These are phyloP conservation scores for Graphilbum ipis-grandicollis DNA, from an alignment of 2,329 filamentous ascomycete species.

Conservation along the genomic window DNA sequence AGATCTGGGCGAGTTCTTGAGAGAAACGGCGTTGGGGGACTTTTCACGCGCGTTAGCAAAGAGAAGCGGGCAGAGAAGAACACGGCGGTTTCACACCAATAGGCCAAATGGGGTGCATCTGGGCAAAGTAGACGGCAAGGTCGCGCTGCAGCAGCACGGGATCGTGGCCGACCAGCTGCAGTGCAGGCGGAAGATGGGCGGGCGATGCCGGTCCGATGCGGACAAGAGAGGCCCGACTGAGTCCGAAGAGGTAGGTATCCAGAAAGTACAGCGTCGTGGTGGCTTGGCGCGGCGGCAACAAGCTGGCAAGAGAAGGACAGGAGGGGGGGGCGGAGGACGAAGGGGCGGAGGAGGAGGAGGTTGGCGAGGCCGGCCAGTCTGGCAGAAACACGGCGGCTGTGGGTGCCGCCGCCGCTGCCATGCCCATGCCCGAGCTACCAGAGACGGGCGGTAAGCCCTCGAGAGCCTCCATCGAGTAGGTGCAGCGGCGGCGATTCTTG, in stretches of 20 bases:
- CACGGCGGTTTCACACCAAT: slow-evolving; percentile 1
- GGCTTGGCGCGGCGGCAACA: background rate
- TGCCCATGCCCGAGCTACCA: background rate
- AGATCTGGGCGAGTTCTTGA: background rate
- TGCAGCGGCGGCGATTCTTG: slow-evolving; percentile 1
- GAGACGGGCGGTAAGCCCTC: background rate
- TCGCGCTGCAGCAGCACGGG: background rate
- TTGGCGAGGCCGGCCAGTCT: no score
- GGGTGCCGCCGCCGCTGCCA: background rate
- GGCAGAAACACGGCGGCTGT: no score
- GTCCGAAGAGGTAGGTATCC: slow-evolving; percentile 7
- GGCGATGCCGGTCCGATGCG: no score
- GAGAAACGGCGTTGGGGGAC: slow-evolving; percentile 2
- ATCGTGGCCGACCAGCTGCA: background rate
- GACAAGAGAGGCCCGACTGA: background rate
- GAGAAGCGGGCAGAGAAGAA: background rate
- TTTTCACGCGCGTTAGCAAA: background rate
- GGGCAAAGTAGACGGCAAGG: slow-evolving; percentile 3
- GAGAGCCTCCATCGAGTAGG: slow-evolving; percentile 4
- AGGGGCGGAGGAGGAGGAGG: background rate
- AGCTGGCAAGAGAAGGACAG: no score
- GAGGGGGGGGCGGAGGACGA: background rate
- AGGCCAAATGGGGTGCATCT: slow-evolving; percentile 5
- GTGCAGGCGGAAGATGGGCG: slow-evolving; percentile 3
- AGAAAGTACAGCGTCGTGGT: slow-evolving; percentile 7